phyloP scores from a whole-genome alignment of 139 green algal species.

The Chlamydomonas sp. region DNA sequence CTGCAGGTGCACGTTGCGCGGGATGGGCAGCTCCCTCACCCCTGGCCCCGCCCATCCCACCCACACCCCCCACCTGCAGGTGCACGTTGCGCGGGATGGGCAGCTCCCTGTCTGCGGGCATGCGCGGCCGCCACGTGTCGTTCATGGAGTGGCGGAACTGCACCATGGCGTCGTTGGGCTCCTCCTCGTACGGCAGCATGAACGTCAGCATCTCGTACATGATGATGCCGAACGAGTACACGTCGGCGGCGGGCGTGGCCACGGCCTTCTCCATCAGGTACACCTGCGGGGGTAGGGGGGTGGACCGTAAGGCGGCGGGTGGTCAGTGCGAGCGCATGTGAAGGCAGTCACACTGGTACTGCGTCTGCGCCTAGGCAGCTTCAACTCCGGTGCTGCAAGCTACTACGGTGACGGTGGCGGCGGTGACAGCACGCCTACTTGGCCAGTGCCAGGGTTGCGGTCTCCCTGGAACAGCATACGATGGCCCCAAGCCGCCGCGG shows the following conservation, averaged over 20 bases:
- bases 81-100: constrained; percentile 23
- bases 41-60: too few species aligned
- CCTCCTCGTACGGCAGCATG: constrained; percentile 14
- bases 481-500: too few species aligned
- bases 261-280: constrained; percentile 15
- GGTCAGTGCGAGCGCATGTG: not conserved
- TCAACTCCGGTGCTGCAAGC: too few species aligned
- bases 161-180: constrained; percentile 13
- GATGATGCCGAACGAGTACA: constrained; percentile 46
- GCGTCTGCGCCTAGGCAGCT: too few species aligned
- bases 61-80: constrained; percentile 3
- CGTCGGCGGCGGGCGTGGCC: constrained; percentile 26
- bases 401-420: too few species aligned
- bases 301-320: not conserved
- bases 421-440: too few species aligned
- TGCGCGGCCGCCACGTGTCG: not conserved
- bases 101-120: constrained; percentile 11
- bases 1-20: too few species aligned
- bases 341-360: not conserved
- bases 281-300: not conserved
- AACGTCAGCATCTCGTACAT: constrained; percentile 48
- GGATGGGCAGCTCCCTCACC: too few species aligned
- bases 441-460: too few species aligned
- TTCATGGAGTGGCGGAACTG: constrained; percentile 12
- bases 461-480: too few species aligned